Base-by-base conservation (phyloP, 306 rosid genomes). In the Canavalia ensiformis region DNA sequence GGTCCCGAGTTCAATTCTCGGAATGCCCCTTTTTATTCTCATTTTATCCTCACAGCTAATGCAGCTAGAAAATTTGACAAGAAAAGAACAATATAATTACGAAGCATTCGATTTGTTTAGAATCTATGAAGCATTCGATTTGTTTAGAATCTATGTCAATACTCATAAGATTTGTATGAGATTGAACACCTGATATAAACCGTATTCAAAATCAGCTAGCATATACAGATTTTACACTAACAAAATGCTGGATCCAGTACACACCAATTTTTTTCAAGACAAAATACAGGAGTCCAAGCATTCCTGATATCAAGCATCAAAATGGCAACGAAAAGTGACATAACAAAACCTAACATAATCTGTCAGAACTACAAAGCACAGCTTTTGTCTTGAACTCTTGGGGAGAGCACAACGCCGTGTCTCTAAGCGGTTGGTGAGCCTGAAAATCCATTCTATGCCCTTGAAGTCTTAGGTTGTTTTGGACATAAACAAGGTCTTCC, bases 391-490 rank as follows among this genome's bases (percentile, higher is more conserved):
- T 77, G 10, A 39, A 35, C 39, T 77, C 81, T 65, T 8, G 64
- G 56, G 84, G 72, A 74, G 84, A 59, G 82, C 13, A 56, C 18
- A 68, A 51, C 68, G 65, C 66, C 60, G 70, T 57, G 81, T 74
- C 80, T 74, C 6, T 66, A 39, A 7, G 49, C 56, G 37, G 74
- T 30, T 30, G 73, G 4, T 44, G 54, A 68, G 64, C 37, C 52
- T 25, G 80, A 72, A 41, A 83, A 42, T 63, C 83, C 83, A 54
- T 73, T 76, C 72, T 76, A 68, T 78, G 89, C 70, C 82, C 78
- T 72, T 82, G 69, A 46, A 90, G 83, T 82, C 87, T 88, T 39
- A 88, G 87, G 80, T 88, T 90, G 85, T 85, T 90, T 76, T 81
- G 79, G 25, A 90, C 87, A 65, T 83, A 88, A 34, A 85, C 60